A percentile compares a stretch with the other conserved stretches of the same genome.
Conservation (phyloP, 1,284 basidiomycete species). For the Pascua guehoae region DNA sequence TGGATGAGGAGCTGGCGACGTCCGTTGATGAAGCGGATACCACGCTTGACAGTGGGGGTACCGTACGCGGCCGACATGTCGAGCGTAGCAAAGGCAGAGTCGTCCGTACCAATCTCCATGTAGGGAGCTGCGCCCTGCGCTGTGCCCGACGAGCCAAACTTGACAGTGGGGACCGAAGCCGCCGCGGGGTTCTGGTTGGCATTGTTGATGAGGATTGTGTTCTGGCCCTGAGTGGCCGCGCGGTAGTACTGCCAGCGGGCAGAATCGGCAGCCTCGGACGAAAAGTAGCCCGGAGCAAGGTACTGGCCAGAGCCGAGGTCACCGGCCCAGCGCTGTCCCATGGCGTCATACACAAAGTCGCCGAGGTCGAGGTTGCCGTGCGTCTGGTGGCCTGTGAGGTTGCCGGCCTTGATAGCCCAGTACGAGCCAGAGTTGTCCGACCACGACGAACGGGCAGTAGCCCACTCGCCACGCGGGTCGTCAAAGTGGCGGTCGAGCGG, state of each 20-base stretch:
- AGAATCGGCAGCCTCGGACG: constrained; percentile 62
- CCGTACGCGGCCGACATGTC: constrained; percentile 78
- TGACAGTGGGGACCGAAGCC: constrained; percentile 59
- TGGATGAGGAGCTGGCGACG: constrained; percentile 88
- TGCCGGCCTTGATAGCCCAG: constrained; percentile 84
- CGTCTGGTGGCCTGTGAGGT: constrained; percentile 73
- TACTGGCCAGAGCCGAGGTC: constrained; percentile 91
- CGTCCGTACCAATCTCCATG: constrained; percentile 59
- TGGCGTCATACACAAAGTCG: constrained; percentile 91
- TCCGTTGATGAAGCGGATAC: constrained; percentile 79
- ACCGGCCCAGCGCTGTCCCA: constrained; percentile 93
- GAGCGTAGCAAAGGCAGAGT: constrained; percentile 77
- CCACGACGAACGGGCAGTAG: constrained; percentile 86
- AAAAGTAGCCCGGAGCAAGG: constrained; percentile 67
- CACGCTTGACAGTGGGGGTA: constrained; percentile 61
- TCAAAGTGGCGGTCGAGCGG: constrained; percentile 79
- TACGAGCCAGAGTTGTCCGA: constrained; percentile 78
- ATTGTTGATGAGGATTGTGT: constrained; percentile 76
- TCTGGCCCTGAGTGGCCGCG: constrained; percentile 95
- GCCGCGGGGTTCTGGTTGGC: constrained; percentile 77
- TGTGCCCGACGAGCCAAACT: constrained; percentile 60
- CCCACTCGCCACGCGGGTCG: constrained; percentile 72
- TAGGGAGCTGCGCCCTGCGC: constrained; percentile 69
- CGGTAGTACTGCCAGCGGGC: constrained; percentile 88
- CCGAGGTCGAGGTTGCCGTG: constrained; percentile 91